Evolutionary conservation across 805 yeast genomes (phyloP), one percentile per base, ranked within the genome.

Genomic region (Zygotorulaspora danielsina): DNA sequence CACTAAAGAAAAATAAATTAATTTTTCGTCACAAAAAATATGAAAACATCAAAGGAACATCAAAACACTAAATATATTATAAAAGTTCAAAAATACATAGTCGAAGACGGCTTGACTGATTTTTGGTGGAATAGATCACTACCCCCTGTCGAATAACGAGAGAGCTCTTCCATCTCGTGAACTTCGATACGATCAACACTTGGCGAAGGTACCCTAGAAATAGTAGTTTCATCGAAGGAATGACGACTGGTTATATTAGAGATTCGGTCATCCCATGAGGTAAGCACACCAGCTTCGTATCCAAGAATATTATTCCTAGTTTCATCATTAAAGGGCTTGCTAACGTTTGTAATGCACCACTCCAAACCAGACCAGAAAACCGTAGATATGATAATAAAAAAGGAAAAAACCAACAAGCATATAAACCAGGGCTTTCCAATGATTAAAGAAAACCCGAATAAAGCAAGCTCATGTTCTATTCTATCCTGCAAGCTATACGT

Each of bases 351-450:
- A 6, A 60, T 39, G 44, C 65, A 61, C 65, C 65, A 61, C 45
- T 58, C 65, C 7, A 59, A 36, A 25, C 65, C 65, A 4, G 61
- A 50, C 64, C 65, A 61, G 3, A 54, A 49, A 6, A 56, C 37
- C 22, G 57, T 49, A 10, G 60, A 53, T 2, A 58, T 29, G 9
- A 46, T 33, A 8, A 53, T 41, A 19, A 51, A 49, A 25, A 45
- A 39, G 3, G 53, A 48, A 15, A 53, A 42, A 13, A 53, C 19
- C 50, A 56, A 54, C 17, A 57, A 31, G 16, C 50, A 48, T 4
- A 46, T 22, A 22, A 53, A 53, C 63, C 63, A 61, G 1, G 50
- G 32, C 5, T 28, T 32, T 4, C 61, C 63, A 3, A 61, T 20
- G 32, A 45, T 49, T 27, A 49, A 54, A 2, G 54, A 40, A 34